A percentile compares a stretch with the other conserved stretches of the same genome.
Evolutionary conservation across 352 stramenopile genomes (phyloP).

Genomic region (Pythium aristosporum): DNA sequence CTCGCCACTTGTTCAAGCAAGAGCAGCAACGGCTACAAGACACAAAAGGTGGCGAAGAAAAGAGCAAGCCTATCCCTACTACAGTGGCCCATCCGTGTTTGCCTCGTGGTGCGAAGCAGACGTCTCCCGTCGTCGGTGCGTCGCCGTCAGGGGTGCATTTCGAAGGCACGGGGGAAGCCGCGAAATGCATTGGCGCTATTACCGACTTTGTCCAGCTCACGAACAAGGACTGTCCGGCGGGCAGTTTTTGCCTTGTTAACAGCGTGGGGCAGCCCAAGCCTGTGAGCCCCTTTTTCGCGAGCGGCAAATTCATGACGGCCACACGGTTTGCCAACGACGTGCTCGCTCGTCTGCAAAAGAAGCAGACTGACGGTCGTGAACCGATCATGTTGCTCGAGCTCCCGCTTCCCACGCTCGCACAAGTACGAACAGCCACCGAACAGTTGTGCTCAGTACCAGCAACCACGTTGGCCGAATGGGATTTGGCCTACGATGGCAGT

Average conservation of each 20-base stretch:
- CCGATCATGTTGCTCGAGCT: slow-evolving; percentile 31
- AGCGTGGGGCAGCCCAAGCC: slow-evolving; percentile 44
- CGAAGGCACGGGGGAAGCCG: slow-evolving; percentile 40
- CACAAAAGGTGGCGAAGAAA: not conserved
- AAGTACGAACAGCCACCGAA: slow-evolving; percentile 37
- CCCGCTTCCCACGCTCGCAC: slow-evolving; percentile 42
- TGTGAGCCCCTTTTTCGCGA: slow-evolving; percentile 49
- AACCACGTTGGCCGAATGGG: slow-evolving; percentile 11
- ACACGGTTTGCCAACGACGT: slow-evolving; percentile 34
- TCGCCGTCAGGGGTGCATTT: slow-evolving; percentile 23
- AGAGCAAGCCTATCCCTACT: slow-evolving; percentile 1
- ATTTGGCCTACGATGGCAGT: slow-evolving; percentile 21
- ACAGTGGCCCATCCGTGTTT: slow-evolving; percentile 51
- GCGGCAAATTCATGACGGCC: slow-evolving; percentile 32
- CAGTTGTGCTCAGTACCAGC: slow-evolving; percentile 33
- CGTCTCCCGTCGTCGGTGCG: slow-evolving; percentile 15
- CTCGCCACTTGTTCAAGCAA: slow-evolving; percentile 33
- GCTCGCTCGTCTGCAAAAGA: slow-evolving; percentile 24
- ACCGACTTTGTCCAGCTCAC: slow-evolving; percentile 39
- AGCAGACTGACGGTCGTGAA: slow-evolving; percentile 7
- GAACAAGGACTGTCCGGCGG: slow-evolving; percentile 51
- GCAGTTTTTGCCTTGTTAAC: slow-evolving; percentile 53
- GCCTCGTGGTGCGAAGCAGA: slow-evolving; percentile 26
- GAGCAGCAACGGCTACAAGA: slow-evolving; percentile 21
- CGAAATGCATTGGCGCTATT: slow-evolving; percentile 46